Conservation (phyloP, 352 stramenopile genomes). For the Phytophthora lateralis region DNA sequence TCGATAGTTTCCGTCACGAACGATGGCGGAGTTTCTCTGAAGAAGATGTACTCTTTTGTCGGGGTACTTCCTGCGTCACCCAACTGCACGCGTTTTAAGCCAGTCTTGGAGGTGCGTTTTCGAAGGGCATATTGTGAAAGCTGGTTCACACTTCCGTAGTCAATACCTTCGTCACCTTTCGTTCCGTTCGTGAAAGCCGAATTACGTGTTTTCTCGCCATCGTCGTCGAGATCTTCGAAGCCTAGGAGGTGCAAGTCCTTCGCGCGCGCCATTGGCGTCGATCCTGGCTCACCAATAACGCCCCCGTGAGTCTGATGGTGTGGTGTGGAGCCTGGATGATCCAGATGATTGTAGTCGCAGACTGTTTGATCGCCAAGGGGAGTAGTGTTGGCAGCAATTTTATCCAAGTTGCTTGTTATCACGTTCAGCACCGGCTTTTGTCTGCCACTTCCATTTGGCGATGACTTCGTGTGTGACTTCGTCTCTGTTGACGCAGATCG, state of each 20-base stretch:
- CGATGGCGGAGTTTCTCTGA: conserved; percentile 75
- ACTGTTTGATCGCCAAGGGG: conserved; percentile 11
- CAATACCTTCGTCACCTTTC: background rate
- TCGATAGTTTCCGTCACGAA: conserved; percentile 84
- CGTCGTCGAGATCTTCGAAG: conserved; percentile 58
- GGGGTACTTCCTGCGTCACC: conserved; percentile 62
- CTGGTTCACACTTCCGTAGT: conserved; percentile 1
- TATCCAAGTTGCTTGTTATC: conserved; percentile 37
- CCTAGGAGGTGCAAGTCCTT: conserved; percentile 53
- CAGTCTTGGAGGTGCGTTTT: conserved; percentile 49
- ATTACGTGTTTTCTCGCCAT: conserved; percentile 8
- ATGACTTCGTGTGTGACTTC: conserved; percentile 15
- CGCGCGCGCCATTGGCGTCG: conserved; percentile 56
- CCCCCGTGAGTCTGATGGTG: conserved; percentile 36
- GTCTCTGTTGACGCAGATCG: conserved; percentile 17
- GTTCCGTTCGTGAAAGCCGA: background rate
- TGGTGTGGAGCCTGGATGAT: conserved; percentile 67
- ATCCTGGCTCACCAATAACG: conserved; percentile 60
- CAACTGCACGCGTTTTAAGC: conserved; percentile 62
- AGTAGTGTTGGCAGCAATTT: conserved; percentile 13
- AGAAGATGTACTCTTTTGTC: conserved; percentile 87
- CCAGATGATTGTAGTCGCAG: conserved; percentile 55
- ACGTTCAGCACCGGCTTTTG: conserved; percentile 50
- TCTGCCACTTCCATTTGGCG: conserved; percentile 2
- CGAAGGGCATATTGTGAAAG: conserved; percentile 61